Conservation (phyloP, 208 protist genomes). For the Leishmania martiniquensis region DNA sequence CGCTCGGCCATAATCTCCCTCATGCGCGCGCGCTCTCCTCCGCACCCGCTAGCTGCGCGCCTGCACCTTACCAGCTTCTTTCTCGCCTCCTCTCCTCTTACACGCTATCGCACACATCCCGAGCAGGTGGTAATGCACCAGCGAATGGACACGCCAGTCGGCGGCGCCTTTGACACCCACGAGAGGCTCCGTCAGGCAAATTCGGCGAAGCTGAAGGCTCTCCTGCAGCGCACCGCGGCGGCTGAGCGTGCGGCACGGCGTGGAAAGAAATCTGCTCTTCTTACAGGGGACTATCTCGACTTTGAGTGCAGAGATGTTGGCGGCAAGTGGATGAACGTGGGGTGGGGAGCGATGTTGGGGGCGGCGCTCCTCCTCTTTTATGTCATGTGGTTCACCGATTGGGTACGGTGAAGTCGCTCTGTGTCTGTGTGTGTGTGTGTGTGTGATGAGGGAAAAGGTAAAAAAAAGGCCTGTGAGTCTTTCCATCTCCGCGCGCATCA, state of each 20-base stretch:
- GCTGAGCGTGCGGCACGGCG: background rate
- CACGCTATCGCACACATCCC: background rate
- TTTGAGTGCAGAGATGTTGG: conserved; percentile 36
- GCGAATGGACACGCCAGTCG: conserved; percentile 14
- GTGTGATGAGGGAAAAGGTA: background rate
- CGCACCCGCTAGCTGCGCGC: background rate
- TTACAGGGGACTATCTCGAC: conserved; percentile 44
- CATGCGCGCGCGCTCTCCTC: background rate
- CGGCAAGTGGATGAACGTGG: conserved; percentile 33
- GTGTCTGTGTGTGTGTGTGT: background rate
- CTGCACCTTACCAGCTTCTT: background rate
- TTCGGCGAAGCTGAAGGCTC: conserved; percentile 23
- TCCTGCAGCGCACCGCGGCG: conserved; percentile 15
- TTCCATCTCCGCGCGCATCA: no score
- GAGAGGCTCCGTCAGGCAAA: conserved; percentile 26
- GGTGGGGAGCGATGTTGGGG: conserved; percentile 20
- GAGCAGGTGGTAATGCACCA: conserved; percentile 7
- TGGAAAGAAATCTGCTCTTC: conserved; percentile 20
- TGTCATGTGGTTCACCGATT: conserved; percentile 55
- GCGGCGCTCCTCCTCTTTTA: conserved; percentile 45
- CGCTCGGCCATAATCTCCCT: background rate
- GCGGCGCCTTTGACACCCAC: conserved; percentile 21
- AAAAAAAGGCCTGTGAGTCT: no score
- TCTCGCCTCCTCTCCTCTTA: background rate
- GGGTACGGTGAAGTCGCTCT: conserved; percentile 23